A percentile compares a stretch with the other conserved stretches of the same genome.
Conservation (phyloP, 805 yeast genomes). For the Zygotorulaspora florentina region DNA sequence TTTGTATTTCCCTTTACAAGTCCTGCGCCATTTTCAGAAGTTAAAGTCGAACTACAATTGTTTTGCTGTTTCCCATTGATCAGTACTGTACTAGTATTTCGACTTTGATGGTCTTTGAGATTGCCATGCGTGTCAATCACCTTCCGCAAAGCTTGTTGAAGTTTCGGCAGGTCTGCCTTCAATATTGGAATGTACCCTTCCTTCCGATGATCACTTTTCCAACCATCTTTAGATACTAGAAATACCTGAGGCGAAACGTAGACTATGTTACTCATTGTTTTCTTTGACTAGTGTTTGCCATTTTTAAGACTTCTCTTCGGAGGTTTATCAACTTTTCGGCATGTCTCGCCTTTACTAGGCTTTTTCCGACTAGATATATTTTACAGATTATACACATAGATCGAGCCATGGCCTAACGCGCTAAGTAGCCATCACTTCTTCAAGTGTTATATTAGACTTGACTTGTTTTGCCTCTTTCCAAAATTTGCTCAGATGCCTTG, state of each 20-base stretch:
- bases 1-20: neutral
- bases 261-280: conserved; percentile 22
- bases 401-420: no score
- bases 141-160: conserved; percentile 14
- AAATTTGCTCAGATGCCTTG: conserved; percentile 84
- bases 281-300: neutral
- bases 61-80: neutral
- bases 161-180: conserved; percentile 21
- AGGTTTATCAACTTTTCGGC: neutral
- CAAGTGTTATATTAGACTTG: conserved; percentile 32
- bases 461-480: conserved; percentile 66
- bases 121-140: neutral
- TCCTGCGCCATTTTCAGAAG: neutral
- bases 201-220: conserved; percentile 23
- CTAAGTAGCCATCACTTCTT: conserved; percentile 30
- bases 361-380: neutral
- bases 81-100: neutral
- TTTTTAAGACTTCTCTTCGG: conserved; percentile 1
- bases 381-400: neutral
- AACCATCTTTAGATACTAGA: conserved; percentile 16
- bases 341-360: neutral
- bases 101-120: neutral
- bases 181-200: conserved; percentile 29
- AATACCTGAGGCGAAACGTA: conserved; percentile 30
- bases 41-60: neutral